Base-by-base conservation (phyloP, 2,329 filamentous ascomycete genomes). In the Claviceps digitariae region DNA sequence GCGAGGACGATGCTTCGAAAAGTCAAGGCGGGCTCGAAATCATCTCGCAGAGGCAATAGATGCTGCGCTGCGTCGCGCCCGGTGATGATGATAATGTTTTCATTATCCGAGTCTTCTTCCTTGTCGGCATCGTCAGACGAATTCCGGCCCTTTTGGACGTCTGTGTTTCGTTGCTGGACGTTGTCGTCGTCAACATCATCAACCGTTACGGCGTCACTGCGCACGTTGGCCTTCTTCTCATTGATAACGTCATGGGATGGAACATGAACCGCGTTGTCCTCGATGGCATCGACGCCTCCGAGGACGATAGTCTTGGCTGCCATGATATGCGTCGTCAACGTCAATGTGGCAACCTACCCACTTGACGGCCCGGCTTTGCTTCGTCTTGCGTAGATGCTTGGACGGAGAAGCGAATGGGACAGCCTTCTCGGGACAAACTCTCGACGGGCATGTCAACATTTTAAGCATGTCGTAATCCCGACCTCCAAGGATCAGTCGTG, bases 1-100 rank as follows among this genome's bases (percentile, higher is more conserved):
- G 75, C 74, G 48, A 81, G 56, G 40, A 80, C 59, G 5, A 81
- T 55, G 50, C 74, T 72, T 41, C 78, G 74, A 54, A 81, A 76
- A 0, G 76, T 81, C 57, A 81, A 59, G 2, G 75, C 66, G 1
- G 63, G 62, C 29, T 81, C 74, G n/a, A 63, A 61, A 52, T 81
- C 78, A 57, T 81, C 78, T 4, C 78, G 69, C 52, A 79, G 55
- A 0, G 77, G 68, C 3, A 81, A 61, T 23, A 81, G 60, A 51
- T 79, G 68, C 0, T 56, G 53, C 4, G 77, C 68, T 0, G 74
- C 77, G 60, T 80, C 77, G 8, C 69, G 63, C 51, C 76, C 77
- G 0, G 74, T 78, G 55, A 75, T 53, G 52, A 81, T 79, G 57
- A 79, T 71, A 15, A 59, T 65, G 25, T 75, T 65, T 25, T 72